Evolutionary conservation across 139 green algal species (phyloP), one percentile per base, ranked within the genome.

Genomic region (Edaphochlamys debaryana): DNA sequence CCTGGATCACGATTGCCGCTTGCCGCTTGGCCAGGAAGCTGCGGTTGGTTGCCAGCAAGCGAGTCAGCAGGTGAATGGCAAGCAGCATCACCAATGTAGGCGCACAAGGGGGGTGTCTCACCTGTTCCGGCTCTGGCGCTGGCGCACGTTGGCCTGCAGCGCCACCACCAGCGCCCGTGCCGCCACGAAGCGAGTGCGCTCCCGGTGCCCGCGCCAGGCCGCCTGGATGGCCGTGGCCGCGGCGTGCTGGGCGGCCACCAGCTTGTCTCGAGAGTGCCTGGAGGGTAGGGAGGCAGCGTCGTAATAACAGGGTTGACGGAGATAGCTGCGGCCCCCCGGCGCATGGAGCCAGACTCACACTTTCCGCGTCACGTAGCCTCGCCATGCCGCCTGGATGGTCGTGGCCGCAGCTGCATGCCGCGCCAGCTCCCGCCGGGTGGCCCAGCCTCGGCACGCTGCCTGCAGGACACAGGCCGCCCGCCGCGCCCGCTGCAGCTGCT

Each of bases 391-490:
- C 79, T 89, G 87, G 3, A 91, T 80, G 11, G 37, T 69, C 1
- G 54, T 40, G 0, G 79, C 79, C n/a, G 86, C 82, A 0, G 50
- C 58, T 40, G 70, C 52, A 34, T 45, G 68, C 32, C 67, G 66
- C 45, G 69, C 64, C 29, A 86, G 58, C 13, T 48, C 73, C 45
- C 32, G 60, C 25, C 85, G 71, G 27, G 82, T 77, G 0, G 19
- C 27, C 7, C 30, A 67, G 23, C 80, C 85, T 32, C 79, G 69
- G 66, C 78, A 88, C 1, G 85, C 70, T 36, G 89, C 78, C 79
- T 94, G 90, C 13, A 91, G 22, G 8, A 45, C 36, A 1, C 41
- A 56, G 2, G 87, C 92, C 1, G 83, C 82, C 25, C 15, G 20
- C 9, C 38, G 40, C 62, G 86, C 25, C 27, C 50, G 40, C n/a